phyloP scores from a whole-genome alignment of 176 grass and related monocot genomes.

The Cenchrus americanus region DNA sequence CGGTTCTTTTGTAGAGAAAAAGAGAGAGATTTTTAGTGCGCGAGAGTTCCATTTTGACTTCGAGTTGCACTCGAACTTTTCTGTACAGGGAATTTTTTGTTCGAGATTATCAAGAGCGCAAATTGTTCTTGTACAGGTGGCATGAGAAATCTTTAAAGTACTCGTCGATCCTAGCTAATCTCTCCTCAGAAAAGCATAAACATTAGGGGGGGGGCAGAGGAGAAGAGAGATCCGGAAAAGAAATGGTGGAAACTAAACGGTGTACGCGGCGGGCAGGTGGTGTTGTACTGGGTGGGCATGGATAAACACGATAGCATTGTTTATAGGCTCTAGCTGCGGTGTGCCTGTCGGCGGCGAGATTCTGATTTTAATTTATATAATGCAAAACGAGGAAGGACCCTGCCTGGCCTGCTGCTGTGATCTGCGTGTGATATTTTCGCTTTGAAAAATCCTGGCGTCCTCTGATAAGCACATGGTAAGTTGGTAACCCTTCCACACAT shows the following conservation, averaged over 20 bases:
- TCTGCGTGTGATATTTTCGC: conserved; percentile 34
- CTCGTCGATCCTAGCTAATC: not conserved
- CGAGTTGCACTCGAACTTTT: conserved; percentile 24
- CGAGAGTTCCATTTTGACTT: conserved; percentile 30
- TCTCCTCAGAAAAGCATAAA: not conserved
- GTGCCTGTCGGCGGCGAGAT: conserved; percentile 38
- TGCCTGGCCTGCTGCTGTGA: not conserved
- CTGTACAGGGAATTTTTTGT: conserved; percentile 46
- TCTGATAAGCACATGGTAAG: conserved; percentile 17
- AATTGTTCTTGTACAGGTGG: not conserved
- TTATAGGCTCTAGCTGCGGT: not conserved
- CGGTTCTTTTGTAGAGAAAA: no score
- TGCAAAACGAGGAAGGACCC: not conserved
- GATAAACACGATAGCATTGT: conserved; percentile 23
- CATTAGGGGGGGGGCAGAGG: not conserved
- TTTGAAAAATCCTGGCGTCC: not conserved
- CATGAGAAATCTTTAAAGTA: not conserved
- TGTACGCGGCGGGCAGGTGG: conserved; percentile 52
- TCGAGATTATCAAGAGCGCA: conserved; percentile 30
- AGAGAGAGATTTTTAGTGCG: conserved; percentile 2
- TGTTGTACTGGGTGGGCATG: conserved; percentile 11
- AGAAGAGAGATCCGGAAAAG: not conserved
- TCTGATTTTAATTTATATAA: not conserved
- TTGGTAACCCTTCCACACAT: not conserved
- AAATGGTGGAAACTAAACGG: not conserved